These are phyloP conservation scores for Heterobasidion irregulare DNA, from an alignment of 1,284 basidiomycete species.

Conservation along the genomic window DNA sequence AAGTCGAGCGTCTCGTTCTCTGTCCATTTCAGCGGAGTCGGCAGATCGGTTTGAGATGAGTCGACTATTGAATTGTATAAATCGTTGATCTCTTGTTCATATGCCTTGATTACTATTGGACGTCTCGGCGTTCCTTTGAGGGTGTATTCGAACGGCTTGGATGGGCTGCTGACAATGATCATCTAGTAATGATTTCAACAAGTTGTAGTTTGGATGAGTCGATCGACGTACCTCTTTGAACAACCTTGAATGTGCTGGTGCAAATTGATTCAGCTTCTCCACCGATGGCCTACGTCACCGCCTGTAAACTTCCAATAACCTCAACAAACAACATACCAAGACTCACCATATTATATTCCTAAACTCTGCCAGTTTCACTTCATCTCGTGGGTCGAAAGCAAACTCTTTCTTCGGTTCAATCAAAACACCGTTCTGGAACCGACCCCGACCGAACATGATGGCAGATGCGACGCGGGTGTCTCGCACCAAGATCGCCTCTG, in stretches of 20 bases:
- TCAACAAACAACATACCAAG: background rate
- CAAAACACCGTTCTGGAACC: conserved; percentile 27
- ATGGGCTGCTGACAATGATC: conserved; percentile 19
- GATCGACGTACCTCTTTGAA: conserved; percentile 17
- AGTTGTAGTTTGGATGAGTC: no score
- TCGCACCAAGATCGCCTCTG: conserved; percentile 21
- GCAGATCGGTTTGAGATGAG: conserved; percentile 3
- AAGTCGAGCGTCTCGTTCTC: conserved; percentile 4
- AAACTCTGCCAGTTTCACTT: background rate
- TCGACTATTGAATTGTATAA: conserved; percentile 12
- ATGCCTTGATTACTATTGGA: conserved; percentile 13
- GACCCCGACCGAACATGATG: conserved; percentile 31
- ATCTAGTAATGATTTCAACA: conserved; percentile 11
- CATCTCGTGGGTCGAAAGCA: conserved; percentile 3
- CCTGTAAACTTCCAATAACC: background rate
- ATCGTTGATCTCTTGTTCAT: conserved; percentile 20
- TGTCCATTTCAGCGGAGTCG: conserved; percentile 7
- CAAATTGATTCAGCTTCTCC: conserved; percentile 17
- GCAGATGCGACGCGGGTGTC: conserved; percentile 21
- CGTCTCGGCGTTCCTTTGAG: conserved; percentile 21
- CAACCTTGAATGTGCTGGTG: conserved; percentile 20
- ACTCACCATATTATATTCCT: background rate
- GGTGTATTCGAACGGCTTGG: conserved; percentile 23
- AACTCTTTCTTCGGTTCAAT: conserved; percentile 24
- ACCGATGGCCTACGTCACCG: conserved; percentile 14